Base-by-base conservation (phyloP, 306 rosid genomes). In the Prinsepia uniflora region DNA sequence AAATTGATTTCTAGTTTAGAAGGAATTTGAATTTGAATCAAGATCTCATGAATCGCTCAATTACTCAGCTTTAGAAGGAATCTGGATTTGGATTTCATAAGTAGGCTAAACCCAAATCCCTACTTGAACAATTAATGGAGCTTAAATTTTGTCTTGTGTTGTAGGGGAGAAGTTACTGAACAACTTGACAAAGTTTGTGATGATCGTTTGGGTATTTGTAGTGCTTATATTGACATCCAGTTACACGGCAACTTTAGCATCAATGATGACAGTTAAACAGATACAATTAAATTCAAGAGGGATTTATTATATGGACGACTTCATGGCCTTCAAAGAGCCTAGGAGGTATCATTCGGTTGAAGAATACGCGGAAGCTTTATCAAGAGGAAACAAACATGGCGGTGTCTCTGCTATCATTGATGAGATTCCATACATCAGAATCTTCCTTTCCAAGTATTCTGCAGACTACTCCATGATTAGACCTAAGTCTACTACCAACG, bases 361-460 rank as follows among this genome's bases (percentile, higher is more conserved):
- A 61, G 71, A 62, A 14, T 78, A 48, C 39, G 17, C 15, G 10
- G 57, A 78, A 0, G 72, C 67, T 34, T 61, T 79, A 39, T 48
- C 64, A 15, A 63, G 15, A 11, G 82, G 72, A 73, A 53, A 61
- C 0, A 0, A 6, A 0, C 54, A 59, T 20, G 81, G 74, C 1
- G 74, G 74, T 46, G 63, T 73, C 17, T 56, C 70, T 20, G 82
- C 70, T 17, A 68, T 79, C 8, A 24, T 68, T 52, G 62, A 52
- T 0, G 78, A 79, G 66, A 1, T 40, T 11, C 68, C 63, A 13
- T 61, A n/a, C 75, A 36, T 79, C 20, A 68, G 63, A 48, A 11
- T 68, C 39, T 79, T 73, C 70, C 70, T 68, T 19, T 58, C 30
- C 6, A 15, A 63, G 22, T 63, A 60, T 68, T 43, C 71, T 22